These are phyloP conservation scores for Amanita inopinata DNA, from an alignment of 768 basidiomycete species.

Conservation along the genomic window DNA sequence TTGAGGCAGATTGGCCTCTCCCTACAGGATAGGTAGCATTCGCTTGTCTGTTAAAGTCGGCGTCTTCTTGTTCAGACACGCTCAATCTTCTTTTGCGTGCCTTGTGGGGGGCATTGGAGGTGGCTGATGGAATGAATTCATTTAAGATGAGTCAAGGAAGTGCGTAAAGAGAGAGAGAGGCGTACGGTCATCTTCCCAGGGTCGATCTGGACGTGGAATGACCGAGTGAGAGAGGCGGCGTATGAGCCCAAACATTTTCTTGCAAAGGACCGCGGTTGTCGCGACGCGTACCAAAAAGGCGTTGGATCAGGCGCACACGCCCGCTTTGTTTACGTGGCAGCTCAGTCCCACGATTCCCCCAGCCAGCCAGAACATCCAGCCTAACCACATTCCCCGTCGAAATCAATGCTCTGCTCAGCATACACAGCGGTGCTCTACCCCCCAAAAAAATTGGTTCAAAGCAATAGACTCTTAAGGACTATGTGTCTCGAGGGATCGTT, in stretches of 20 bases:
- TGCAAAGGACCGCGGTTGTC: conserved; percentile 4
- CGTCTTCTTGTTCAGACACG: conserved; percentile 30
- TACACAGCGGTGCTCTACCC: too few relatives aligned
- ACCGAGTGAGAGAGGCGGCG: conserved; percentile 64
- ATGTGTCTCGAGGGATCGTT: too few relatives aligned
- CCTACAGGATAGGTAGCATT: too few relatives aligned
- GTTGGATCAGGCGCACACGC: neutral
- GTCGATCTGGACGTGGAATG: conserved; percentile 61
- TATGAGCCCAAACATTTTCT: conserved; percentile 56
- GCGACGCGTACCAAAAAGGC: neutral
- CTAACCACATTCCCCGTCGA: too few relatives aligned
- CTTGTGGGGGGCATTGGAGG: conserved; percentile 63
- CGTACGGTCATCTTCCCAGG: conserved; percentile 74
- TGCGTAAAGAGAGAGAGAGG: conserved; percentile 10
- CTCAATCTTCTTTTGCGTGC: conserved; percentile 60
- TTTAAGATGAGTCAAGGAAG: conserved; percentile 11
- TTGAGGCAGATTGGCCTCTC: conserved; percentile 13
- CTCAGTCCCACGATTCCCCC: neutral
- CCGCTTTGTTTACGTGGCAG: neutral
- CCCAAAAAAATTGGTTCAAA: too few relatives aligned
- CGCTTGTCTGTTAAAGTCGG: conserved; percentile 24
- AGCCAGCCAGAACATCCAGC: neutral
- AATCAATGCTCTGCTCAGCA: too few relatives aligned
- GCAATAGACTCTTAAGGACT: too few relatives aligned
- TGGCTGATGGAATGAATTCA: conserved; percentile 33